phyloP scores from a whole-genome alignment of 2,329 filamentous ascomycete species.

The Exophiala phaeomuriformis region DNA sequence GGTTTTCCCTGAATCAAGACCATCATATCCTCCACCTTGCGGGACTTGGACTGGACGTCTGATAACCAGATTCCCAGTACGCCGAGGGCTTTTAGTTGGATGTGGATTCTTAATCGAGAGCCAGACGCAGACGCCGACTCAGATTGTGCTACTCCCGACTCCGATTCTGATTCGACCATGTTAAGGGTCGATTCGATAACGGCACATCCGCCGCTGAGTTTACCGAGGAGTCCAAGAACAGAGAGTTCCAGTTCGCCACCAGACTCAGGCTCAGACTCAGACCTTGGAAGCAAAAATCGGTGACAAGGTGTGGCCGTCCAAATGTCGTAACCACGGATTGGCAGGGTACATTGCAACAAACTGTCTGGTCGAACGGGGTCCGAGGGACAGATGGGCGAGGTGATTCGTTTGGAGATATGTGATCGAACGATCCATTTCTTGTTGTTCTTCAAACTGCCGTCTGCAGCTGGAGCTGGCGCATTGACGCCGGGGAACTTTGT shows the following conservation, averaged over 20 bases:
- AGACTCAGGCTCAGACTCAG: conserved; percentile 21
- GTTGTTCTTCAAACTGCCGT: conserved; percentile 35
- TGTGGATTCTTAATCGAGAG: conserved; percentile 53
- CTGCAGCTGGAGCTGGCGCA: conserved; percentile 7
- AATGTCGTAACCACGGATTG: conserved; percentile 67
- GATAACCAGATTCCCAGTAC: conserved; percentile 67
- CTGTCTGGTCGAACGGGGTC: conserved; percentile 33
- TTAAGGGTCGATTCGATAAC: conserved; percentile 57
- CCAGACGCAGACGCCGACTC: neutral
- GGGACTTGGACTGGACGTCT: conserved; percentile 8
- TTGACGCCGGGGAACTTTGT: conserved; percentile 60
- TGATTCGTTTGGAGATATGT: conserved; percentile 60
- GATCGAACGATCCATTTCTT: conserved; percentile 63
- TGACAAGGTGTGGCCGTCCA: conserved; percentile 64
- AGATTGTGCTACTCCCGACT: conserved; percentile 1
- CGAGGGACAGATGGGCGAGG: conserved; percentile 43
- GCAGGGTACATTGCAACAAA: conserved; percentile 57
- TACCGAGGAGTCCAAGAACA: conserved; percentile 69
- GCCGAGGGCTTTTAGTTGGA: conserved; percentile 72
- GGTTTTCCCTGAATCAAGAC: conserved; percentile 65
- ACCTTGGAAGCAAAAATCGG: conserved; percentile 52
- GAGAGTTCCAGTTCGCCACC: conserved; percentile 42
- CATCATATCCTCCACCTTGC: conserved; percentile 58
- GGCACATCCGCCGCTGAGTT: conserved; percentile 84
- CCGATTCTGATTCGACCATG: conserved; percentile 48